Evolutionary conservation across 805 yeast genomes (phyloP).

Genomic region (Metschnikowia baotianmanensis): DNA sequence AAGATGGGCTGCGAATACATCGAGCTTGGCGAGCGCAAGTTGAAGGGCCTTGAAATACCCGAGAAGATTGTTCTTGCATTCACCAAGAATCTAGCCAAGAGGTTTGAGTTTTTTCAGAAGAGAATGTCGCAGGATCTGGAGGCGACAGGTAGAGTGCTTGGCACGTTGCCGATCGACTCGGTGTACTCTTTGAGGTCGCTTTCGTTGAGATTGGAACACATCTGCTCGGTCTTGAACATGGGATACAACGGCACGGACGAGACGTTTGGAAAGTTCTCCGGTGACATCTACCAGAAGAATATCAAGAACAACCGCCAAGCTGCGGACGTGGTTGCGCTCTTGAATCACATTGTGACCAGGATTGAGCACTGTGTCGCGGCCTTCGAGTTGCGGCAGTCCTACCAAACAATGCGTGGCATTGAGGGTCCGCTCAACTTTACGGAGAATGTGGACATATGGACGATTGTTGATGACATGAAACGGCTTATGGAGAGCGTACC

Average conservation of each 20-base stretch:
- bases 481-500: slow-evolving; percentile 7
- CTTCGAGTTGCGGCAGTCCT: slow-evolving; percentile 31
- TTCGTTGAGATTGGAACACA: slow-evolving; percentile 55
- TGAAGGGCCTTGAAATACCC: slow-evolving; percentile 93
- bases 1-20: slow-evolving; percentile 67
- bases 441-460: slow-evolving; percentile 20
- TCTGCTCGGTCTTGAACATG: slow-evolving; percentile 51
- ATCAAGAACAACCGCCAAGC: slow-evolving; percentile 24
- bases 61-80: slow-evolving; percentile 79
- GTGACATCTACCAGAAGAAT: slow-evolving; percentile 23
- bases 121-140: slow-evolving; percentile 20
- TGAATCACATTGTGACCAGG: slow-evolving; percentile 67
- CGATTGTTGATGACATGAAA: slow-evolving; percentile 27
- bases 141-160: slow-evolving; percentile 30
- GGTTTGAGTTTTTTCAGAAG: slow-evolving; percentile 48
- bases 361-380: slow-evolving; percentile 56
- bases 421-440: slow-evolving; percentile 24
- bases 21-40: slow-evolving; percentile 79
- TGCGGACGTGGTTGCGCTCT: slow-evolving; percentile 49
- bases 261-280: slow-evolving; percentile 25
- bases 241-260: slow-evolving; percentile 31
- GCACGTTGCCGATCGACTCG: slow-evolving; percentile 42
- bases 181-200: slow-evolving; percentile 52
- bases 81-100: slow-evolving; percentile 60
- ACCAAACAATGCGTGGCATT: slow-evolving; percentile 20